phyloP scores from a whole-genome alignment of 768 basidiomycete species.

The Termitomyces titanicus region DNA sequence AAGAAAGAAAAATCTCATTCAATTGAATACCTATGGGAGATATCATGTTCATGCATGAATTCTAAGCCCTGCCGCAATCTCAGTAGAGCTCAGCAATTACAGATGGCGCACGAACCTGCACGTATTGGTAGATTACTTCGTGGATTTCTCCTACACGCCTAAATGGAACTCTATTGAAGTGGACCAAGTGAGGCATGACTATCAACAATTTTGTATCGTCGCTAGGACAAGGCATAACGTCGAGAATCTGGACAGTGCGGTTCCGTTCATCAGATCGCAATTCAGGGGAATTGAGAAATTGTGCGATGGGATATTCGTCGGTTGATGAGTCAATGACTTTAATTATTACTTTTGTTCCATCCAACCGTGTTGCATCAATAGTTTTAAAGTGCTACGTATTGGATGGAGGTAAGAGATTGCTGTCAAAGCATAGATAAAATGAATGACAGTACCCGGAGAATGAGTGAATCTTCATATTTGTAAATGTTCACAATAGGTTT shows the following conservation, averaged over 20 bases:
- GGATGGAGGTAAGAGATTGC: not conserved
- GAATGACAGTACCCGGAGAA: not conserved
- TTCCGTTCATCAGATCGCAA: not conserved
- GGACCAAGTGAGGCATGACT: not conserved
- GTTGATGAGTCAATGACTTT: not conserved
- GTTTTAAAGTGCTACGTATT: not conserved
- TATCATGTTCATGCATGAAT: slow-evolving; percentile 4
- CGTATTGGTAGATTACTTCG: not conserved
- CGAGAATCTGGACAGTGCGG: not conserved
- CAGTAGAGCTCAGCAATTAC: not conserved
- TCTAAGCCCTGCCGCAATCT: not conserved
- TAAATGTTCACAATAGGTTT: not conserved
- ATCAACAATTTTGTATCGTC: not conserved
- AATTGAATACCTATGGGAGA: not conserved
- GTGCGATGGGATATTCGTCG: not conserved
- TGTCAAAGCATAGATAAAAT: not conserved
- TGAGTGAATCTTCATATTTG: not conserved
- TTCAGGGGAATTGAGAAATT: not conserved
- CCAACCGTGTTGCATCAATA: not conserved
- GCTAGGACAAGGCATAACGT: not conserved
- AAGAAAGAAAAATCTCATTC: not conserved
- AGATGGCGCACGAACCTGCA: not conserved
- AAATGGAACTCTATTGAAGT: not conserved
- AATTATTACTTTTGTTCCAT: not conserved
- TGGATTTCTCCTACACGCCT: not conserved